A percentile compares a stretch with the other conserved stretches of the same genome.
Conservation (phyloP, 225 moss, liverwort and hornwort genomes). For the Pseudisothecium myosuroides region DNA sequence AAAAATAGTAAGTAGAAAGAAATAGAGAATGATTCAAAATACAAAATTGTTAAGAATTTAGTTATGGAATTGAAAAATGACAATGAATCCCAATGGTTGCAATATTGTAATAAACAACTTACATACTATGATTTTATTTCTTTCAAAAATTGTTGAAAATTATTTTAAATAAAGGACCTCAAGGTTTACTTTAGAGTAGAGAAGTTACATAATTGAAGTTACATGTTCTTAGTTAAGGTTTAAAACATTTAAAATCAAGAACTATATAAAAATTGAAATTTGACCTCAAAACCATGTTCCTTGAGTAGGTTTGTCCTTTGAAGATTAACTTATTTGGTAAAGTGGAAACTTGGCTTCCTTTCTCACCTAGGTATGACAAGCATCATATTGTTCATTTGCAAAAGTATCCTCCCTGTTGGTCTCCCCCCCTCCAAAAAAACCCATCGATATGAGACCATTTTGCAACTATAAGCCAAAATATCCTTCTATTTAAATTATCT, state of each 20-base stretch:
- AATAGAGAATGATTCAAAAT: no score
- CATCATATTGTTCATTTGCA: neutral
- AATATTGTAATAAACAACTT: no score
- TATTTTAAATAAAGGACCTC: no score
- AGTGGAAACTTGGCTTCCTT: neutral
- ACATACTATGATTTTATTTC: no score
- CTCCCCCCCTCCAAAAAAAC: neutral
- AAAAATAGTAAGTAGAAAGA: no score
- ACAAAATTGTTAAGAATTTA: no score
- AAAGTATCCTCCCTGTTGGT: fast-evolving
- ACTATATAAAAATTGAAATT: neutral
- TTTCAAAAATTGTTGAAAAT: no score
- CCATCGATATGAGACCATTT: neutral
- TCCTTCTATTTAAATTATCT: neutral
- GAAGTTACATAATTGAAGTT: no score
- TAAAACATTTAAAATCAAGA: neutral
- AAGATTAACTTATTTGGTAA: neutral
- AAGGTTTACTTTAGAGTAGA: no score
- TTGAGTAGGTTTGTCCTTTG: no score
- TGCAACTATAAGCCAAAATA: neutral
- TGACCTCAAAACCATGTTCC: neutral
- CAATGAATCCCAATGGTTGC: no score
- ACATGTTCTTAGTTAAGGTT: neutral
- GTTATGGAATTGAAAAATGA: no score
- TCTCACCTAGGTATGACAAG: neutral